phyloP scores from a whole-genome alignment of 768 basidiomycete genomes.

The Hypsizygus marmoreus region DNA sequence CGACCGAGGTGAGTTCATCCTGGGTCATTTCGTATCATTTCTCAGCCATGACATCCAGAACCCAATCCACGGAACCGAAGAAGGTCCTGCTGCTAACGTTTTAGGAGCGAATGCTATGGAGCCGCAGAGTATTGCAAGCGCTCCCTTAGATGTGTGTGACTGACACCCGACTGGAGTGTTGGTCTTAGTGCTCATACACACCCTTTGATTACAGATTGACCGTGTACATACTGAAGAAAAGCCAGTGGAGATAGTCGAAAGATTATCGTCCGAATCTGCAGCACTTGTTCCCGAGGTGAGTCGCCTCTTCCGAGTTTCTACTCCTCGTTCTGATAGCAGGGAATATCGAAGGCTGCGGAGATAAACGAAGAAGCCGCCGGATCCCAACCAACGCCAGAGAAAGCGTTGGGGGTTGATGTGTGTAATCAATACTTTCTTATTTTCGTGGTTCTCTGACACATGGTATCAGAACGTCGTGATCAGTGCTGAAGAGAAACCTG shows the following conservation, averaged over 20 bases:
- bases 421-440: neutral
- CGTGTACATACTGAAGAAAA: neutral
- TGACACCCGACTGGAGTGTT: too few relatives aligned
- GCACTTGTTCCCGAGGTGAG: slow-evolving; percentile 3
- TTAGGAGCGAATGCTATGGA: neutral
- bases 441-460: neutral
- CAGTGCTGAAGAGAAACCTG: too few relatives aligned
- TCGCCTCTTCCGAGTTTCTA: neutral
- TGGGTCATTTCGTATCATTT: neutral
- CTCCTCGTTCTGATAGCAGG: slow-evolving; percentile 2
- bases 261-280: slow-evolving; percentile 1
- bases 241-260: neutral
- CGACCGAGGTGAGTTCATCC: slow-evolving; percentile 11
- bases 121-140: neutral
- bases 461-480: too few relatives aligned
- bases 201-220: slow-evolving; percentile 7
- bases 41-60: slow-evolving; percentile 5
- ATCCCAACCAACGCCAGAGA: neutral
- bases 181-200: neutral
- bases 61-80: slow-evolving; percentile 4
- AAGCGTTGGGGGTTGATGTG: neutral
- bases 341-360: neutral
- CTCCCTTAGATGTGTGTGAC: neutral
- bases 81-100: too few relatives aligned
- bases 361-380: neutral